phyloP scores from a whole-genome alignment of 495 filamentous ascomycete species.

The Cercophora newfieldiana region DNA sequence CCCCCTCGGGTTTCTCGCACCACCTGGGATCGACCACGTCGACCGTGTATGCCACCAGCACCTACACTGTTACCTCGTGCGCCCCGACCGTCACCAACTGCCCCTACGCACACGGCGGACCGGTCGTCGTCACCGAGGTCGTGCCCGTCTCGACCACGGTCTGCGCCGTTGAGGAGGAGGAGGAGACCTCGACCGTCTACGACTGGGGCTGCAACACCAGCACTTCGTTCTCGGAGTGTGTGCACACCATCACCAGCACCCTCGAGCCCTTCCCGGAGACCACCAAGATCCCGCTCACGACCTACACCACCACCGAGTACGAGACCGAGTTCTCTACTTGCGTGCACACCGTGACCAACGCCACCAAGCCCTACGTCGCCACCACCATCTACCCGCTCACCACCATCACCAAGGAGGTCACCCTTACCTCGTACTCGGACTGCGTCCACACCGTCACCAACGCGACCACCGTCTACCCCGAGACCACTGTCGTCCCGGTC shows the following conservation, averaged over 20 bases:
- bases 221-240: conserved; percentile 2
- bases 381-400: not conserved
- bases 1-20: too few species aligned
- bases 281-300: conserved; percentile 9
- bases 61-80: conserved; percentile 57
- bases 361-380: conserved; percentile 1
- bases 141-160: conserved; percentile 25
- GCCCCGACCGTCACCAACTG: conserved; percentile 57
- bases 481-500: not conserved
- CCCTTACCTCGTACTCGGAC: not conserved
- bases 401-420: not conserved
- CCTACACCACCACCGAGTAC: not conserved
- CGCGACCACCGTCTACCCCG: conserved; percentile 5
- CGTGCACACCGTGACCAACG: conserved; percentile 9
- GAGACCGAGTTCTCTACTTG: conserved; percentile 4
- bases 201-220: conserved; percentile 4
- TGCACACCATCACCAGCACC: conserved; percentile 8
- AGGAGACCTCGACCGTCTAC: conserved; percentile 4
- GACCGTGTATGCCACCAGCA: conserved; percentile 49
- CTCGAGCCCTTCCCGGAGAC: not conserved
- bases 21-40: too few species aligned
- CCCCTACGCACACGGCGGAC: conserved; percentile 47
- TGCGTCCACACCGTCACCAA: conserved; percentile 11
- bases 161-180: conserved; percentile 13
- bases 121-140: conserved; percentile 23